phyloP scores from a whole-genome alignment of 108 stramenopile genomes.

The Nannochloropsis gaditana region DNA sequence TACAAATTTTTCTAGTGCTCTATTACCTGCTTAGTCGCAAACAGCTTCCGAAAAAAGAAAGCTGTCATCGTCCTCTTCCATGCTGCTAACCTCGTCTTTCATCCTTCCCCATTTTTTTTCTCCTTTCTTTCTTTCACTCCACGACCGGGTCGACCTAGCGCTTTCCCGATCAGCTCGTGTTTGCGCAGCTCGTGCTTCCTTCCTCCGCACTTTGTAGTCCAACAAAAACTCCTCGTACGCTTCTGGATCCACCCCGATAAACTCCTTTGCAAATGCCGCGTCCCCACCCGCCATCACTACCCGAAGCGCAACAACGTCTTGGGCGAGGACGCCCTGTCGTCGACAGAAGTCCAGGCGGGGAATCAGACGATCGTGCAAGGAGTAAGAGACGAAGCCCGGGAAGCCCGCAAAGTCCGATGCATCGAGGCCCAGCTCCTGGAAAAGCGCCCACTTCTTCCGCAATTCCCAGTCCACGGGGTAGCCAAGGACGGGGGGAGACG shows the following conservation, averaged over 20 bases:
- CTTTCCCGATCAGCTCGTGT: not conserved
- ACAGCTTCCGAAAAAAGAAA: not conserved
- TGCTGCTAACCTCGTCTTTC: not conserved
- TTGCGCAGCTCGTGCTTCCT: not conserved
- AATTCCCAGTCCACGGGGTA: constrained; percentile 11
- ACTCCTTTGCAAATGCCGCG: not conserved
- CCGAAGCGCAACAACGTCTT: not conserved
- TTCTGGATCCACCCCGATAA: not conserved
- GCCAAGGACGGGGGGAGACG: not conserved
- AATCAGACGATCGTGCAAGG: constrained; percentile 1
- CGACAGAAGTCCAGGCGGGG: not conserved
- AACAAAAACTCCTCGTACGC: not conserved
- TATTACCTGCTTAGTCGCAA: not conserved
- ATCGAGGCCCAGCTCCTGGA: not conserved
- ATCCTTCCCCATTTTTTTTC: not conserved
- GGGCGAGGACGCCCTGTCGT: not conserved
- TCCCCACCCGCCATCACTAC: constrained; percentile 5
- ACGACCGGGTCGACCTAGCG: no score
- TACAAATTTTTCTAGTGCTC: no score
- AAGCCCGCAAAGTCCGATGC: not conserved
- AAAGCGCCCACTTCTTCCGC: constrained; percentile 4
- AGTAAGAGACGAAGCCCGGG: not conserved
- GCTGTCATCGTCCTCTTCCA: not conserved
- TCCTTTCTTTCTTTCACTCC: not conserved
- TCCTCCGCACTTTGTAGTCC: not conserved